Evolutionary conservation across 1,139 yeast genomes (phyloP), one percentile per base, ranked within the genome.

Genomic region (Candida pseudoviswanathii): DNA sequence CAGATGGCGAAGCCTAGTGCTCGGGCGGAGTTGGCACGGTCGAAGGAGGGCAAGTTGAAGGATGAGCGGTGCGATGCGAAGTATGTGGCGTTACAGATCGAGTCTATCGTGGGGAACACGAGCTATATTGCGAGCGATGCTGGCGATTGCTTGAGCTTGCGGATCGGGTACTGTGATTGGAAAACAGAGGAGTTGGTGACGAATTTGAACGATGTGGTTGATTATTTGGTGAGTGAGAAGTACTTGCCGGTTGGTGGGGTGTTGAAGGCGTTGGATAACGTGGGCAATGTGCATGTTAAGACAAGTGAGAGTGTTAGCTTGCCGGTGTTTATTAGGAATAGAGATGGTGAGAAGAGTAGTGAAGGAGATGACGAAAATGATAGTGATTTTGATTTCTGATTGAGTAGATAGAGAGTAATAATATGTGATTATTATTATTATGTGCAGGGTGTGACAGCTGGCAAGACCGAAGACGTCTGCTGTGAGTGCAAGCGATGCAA

Each of bases 291-390:
- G 21, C 80, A 81, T 58, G 71, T 86, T 25, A 85, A 85, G 64
- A 83, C 89, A 0, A 75, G 78, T 48, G 85, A 82, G 41, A 84
- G 90, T 67, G 73, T 77, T 27, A 82, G 89, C 67, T 69, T 86
- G 58, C 80, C 80, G 1, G 64, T 76, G 33, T 57, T 56, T 55
- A 54, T 56, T 39, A 43, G 40, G 38, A 29, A 46, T 10, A 53
- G 61, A 58, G 48, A 55, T 48, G 40, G 54, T 49, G 58, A 6
- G 58, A 45, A 1, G 57, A 55, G 6, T 64, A 46, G 8, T 16
- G 16, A 16, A 16, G 55, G 51, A 1, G 59, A 58, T 10, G 60
- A 60, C 3, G 68, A 59, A 8, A 54, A 60, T 34, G 68, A 65
- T 39, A 65, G 70, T 54, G 73, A 69, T 46, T 65, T 60, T 51